phyloP scores from a whole-genome alignment of 2,329 filamentous ascomycete species.

The Sporothrix variecibatus region DNA sequence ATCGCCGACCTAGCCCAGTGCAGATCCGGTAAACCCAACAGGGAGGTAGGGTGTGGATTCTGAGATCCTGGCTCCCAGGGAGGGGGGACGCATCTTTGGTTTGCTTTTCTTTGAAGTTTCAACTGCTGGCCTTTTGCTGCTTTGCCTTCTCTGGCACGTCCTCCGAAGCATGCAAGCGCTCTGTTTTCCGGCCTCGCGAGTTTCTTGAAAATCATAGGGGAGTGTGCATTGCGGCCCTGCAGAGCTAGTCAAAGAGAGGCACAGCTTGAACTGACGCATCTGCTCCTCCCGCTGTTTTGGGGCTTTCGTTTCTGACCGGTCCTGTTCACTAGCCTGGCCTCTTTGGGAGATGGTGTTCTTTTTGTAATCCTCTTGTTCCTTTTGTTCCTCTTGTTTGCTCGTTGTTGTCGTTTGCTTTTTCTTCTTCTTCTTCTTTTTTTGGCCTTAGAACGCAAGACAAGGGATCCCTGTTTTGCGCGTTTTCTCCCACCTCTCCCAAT shows the following conservation, averaged over 20 bases:
- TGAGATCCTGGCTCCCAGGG: background rate
- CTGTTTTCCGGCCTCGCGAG: background rate
- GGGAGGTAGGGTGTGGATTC: background rate
- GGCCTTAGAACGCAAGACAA: background rate
- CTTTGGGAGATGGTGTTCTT: background rate
- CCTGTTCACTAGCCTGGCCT: slow-evolving; percentile 9
- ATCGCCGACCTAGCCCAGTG: slow-evolving; percentile 9
- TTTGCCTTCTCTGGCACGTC: background rate
- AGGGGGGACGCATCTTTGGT: background rate
- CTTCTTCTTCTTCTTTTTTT: background rate
- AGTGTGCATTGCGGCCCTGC: background rate
- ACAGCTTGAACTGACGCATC: background rate
- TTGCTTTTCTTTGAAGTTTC: background rate
- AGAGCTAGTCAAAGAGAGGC: background rate
- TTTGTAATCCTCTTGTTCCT: background rate
- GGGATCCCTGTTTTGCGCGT: slow-evolving; percentile 3
- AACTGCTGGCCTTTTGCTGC: background rate
- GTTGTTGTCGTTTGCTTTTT: background rate
- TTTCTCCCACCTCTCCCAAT: background rate
- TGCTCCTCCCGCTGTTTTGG: background rate
- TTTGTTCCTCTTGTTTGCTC: background rate
- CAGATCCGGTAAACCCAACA: background rate
- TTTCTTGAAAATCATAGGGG: background rate
- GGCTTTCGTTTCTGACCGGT: slow-evolving; percentile 12
- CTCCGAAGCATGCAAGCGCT: background rate